Evolutionary conservation across 805 yeast genomes (phyloP).

Genomic region (Kodamaea jinghongensis): DNA sequence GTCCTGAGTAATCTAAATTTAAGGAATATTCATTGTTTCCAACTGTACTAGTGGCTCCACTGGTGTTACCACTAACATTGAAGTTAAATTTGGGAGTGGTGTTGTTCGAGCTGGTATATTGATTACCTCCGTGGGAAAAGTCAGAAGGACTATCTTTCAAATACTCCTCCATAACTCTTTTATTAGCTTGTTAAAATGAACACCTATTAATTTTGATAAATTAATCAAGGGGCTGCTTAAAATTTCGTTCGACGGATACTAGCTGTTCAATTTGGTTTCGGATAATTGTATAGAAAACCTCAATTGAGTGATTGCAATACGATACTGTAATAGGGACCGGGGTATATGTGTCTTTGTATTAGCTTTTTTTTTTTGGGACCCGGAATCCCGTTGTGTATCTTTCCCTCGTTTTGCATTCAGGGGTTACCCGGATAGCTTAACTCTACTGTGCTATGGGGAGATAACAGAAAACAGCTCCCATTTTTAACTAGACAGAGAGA

Average conservation of each 20-base stretch:
- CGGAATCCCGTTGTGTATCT: not conserved
- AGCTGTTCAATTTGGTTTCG: too few species aligned
- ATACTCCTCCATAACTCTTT: constrained; percentile 26
- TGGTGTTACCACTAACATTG: constrained; percentile 1
- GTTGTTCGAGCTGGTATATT: constrained; percentile 4
- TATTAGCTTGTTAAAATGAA: too few species aligned
- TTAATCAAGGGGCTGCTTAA: too few species aligned
- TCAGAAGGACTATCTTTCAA: constrained; percentile 34
- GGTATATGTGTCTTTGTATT: too few species aligned
- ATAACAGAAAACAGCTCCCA: not conserved
- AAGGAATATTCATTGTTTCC: constrained; percentile 6
- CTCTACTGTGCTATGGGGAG: not conserved
- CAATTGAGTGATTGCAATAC: too few species aligned
- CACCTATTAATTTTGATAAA: too few species aligned
- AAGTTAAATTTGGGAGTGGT: constrained; percentile 11
- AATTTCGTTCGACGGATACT: too few species aligned
- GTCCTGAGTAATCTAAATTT: constrained; percentile 4
- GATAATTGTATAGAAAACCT: too few species aligned
- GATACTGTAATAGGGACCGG: too few species aligned
- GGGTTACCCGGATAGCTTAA: too few species aligned
- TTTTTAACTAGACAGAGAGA: too few species aligned
- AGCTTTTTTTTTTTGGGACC: too few species aligned
- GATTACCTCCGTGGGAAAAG: constrained; percentile 9
- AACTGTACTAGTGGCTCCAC: not conserved
- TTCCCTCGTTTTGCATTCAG: not conserved